Evolutionary conservation across 352 stramenopile species (phyloP), one percentile per base, ranked within the genome.

Genomic region (Pythium folliculosum): DNA sequence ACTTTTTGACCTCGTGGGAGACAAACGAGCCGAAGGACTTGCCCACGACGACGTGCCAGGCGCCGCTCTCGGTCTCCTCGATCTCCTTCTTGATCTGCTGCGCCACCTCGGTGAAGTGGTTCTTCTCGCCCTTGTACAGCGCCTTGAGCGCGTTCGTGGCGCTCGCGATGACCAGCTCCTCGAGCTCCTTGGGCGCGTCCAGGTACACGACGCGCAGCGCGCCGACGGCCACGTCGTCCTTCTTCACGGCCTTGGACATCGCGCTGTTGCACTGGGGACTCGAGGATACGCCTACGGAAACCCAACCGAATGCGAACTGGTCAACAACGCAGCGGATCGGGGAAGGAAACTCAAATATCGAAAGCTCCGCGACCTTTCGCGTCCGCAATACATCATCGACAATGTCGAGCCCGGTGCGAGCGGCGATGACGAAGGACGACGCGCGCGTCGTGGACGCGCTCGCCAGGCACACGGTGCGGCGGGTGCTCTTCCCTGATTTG

Each of bases 1-100:
- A 91, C 86, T 83, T 89, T 81, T 93, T 91, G 51, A 92, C 77
- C 67, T 94, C 83, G 64, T 95, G 87, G 5, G 82, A 93, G 49
- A 94, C 85, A 62, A 94, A 94, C 21, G 84, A 92, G 25, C 87
- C 85, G 52, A 92, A 96, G 16, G 83, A 92, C 63, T 94, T 95
- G 77, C 87, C 87, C 10, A 94, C 86, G 61, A 94, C 84, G 21
- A 94, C 86, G 59, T 94, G 87, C 86, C 85, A 96, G 38, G 81
- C 80, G 35, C 87, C 87, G 45, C 77, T 66, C 55, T 92, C 67
- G 32, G 69, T 68, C 47, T 94, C 84, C 52, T 92, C 84, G 38
- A 95, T 65, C 9, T 91, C 84, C 40, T 84, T 86, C 50, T 92
- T 95, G 65, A 95, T 82, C 63, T 90, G 79, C 70, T 93, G 76